Base-by-base conservation (phyloP, 768 basidiomycete species). In the Sistotremastrum suecicum region DNA sequence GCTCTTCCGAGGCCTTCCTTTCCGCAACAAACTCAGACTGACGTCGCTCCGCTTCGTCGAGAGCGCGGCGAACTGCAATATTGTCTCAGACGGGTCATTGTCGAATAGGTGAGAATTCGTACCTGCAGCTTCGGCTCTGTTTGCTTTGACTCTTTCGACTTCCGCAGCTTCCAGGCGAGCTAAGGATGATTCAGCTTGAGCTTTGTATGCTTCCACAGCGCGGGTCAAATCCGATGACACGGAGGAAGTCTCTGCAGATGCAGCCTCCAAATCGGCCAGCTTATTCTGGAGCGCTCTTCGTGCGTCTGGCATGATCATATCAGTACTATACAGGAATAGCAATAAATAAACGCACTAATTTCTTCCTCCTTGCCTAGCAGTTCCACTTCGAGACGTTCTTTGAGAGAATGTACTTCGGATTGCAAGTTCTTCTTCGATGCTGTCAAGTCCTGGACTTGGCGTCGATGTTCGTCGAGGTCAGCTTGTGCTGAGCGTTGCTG, bases 91-190 rank as follows among this genome's bases (percentile, higher is more conserved):
- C 11, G 3, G 34, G 12, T 43, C n/a, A 34, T 11, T 30, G 29
- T 3, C 7, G 30, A 9, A 30, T 9, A 42, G 7, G n/a, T 5
- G 11, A 3, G 41, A 46, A 45, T 49, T 45, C 66, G 43, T 48
- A 84, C 84, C 68, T 52, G 73, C 69, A 4, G 74, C 69, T 60
- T 84, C 83, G 3, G 72, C 72, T 10, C 79, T 72, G 41, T 75
- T 72, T 9, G 73, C 70, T 53, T 77, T 83, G 5, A 74, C 80
- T 40, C 74, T 68, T 5, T 74, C 76, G 43, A 83, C 75, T 54
- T 87, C 83, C 1, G 77, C 70, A 8, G 73, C 73, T 57, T 86
- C 79, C 20, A 83, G 67, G 7, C 73, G 71, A 39, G 70, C 69
- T 32, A 76, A 71, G 47, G 76, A 75, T 1, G 68, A 63, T 42